phyloP scores from a whole-genome alignment of 331 rosid species.

The Quercus tomentella region DNA sequence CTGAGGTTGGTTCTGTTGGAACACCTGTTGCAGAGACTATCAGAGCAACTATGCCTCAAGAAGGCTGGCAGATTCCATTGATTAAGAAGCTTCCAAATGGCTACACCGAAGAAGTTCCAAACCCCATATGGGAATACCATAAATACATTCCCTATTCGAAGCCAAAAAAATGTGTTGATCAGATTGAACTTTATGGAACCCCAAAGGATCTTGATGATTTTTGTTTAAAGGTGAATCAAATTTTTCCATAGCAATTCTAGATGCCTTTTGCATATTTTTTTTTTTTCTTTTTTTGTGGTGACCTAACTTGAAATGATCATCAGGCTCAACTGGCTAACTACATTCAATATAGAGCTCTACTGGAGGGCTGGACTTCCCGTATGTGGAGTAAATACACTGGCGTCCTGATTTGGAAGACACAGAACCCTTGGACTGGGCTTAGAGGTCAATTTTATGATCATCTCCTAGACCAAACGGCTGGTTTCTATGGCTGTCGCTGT shows the following conservation, averaged over 20 bases:
- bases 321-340: slow-evolving; percentile 94
- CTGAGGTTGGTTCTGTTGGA: slow-evolving; percentile 93
- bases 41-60: slow-evolving; percentile 84
- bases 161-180: slow-evolving; percentile 63
- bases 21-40: slow-evolving; percentile 89
- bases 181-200: slow-evolving; percentile 75
- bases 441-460: slow-evolving; percentile 96
- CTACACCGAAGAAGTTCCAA: slow-evolving; percentile 77
- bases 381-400: slow-evolving; percentile 97
- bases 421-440: slow-evolving; percentile 95
- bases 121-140: slow-evolving; percentile 91
- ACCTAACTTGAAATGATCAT: slow-evolving; percentile 15
- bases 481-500: slow-evolving; percentile 86
- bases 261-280: not conserved
- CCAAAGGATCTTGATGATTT: slow-evolving; percentile 85
- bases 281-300: not conserved
- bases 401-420: slow-evolving; percentile 91
- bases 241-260: slow-evolving; percentile 14
- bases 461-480: slow-evolving; percentile 90
- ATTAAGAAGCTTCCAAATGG: slow-evolving; percentile 61
- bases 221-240: slow-evolving; percentile 66
- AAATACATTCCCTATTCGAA: slow-evolving; percentile 89
- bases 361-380: slow-evolving; percentile 82
- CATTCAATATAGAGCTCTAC: slow-evolving; percentile 56
- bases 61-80: slow-evolving; percentile 86